Evolutionary conservation across 192 early-diverging fungal species (phyloP).

Genomic region (Podila epicladia): DNA sequence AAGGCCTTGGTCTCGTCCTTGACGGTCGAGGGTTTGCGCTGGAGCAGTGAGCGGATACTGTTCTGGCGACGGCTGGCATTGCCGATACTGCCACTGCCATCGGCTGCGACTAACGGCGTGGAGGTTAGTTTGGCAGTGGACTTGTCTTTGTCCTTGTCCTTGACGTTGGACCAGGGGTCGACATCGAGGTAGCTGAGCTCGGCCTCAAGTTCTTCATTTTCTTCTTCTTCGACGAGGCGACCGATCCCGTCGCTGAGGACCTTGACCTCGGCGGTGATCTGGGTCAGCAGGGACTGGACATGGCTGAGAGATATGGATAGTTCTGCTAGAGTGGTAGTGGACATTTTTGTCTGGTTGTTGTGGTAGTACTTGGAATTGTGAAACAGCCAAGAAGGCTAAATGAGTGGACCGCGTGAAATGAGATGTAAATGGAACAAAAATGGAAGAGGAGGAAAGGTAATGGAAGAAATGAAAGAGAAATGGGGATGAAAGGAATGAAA

Average conservation of each 20-base stretch:
- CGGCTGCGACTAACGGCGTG: neutral
- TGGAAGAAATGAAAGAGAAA: neutral
- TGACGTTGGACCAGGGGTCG: constrained; percentile 50
- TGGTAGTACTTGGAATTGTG: neutral
- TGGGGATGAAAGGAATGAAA: neutral
- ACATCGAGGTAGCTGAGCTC: constrained; percentile 48
- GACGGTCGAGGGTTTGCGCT: constrained; percentile 45
- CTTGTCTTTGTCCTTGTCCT: constrained; percentile 33
- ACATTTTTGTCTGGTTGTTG: constrained; percentile 10
- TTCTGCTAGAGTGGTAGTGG: constrained; percentile 30
- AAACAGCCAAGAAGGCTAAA: too few relatives aligned
- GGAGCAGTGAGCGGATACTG: constrained; percentile 44
- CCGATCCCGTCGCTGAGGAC: constrained; percentile 38
- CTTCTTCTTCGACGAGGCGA: constrained; percentile 27
- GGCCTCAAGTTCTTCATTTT: constrained; percentile 30
- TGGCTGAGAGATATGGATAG: constrained; percentile 34
- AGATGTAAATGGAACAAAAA: neutral
- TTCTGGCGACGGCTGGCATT: constrained; percentile 8
- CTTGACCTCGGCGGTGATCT: constrained; percentile 44
- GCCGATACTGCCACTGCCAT: neutral
- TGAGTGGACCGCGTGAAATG: neutral
- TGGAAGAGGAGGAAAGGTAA: neutral
- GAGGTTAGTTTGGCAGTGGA: neutral
- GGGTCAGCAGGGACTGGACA: constrained; percentile 40
- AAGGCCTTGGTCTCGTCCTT: constrained; percentile 50